Evolutionary conservation across 768 basidiomycete genomes (phyloP).

Genomic region (Daedalea quercina): DNA sequence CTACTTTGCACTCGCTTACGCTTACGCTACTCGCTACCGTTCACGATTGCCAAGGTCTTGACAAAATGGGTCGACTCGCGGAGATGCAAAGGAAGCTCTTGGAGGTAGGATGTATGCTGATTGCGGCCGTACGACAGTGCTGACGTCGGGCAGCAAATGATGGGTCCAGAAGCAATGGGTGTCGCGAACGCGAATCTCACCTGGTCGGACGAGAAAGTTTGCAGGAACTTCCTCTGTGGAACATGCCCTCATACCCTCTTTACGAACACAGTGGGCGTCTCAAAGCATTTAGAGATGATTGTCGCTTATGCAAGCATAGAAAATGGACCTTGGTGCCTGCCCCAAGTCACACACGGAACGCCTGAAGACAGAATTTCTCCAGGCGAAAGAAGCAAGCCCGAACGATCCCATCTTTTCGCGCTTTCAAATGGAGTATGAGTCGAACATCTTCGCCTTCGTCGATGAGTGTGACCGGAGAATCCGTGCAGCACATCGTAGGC

Average conservation of each 20-base stretch:
- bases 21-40: too few species aligned
- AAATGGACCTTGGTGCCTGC: slow-evolving; percentile 99
- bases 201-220: slow-evolving; percentile 96
- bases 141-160: slow-evolving; percentile 78
- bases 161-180: slow-evolving; percentile 99
- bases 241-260: slow-evolving; percentile 98
- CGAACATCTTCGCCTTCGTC: slow-evolving; percentile 92
- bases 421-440: slow-evolving; percentile 94
- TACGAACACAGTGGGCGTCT: slow-evolving; percentile 85
- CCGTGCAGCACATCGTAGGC: slow-evolving; percentile 82
- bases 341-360: slow-evolving; percentile 95
- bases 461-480: slow-evolving; percentile 98
- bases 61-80: slow-evolving; percentile 82
- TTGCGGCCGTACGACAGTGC: slow-evolving; percentile 17
- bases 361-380: slow-evolving; percentile 83
- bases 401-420: slow-evolving; percentile 75
- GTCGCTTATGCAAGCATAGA: slow-evolving; percentile 39
- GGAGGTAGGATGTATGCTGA: slow-evolving; percentile 32
- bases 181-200: slow-evolving; percentile 86
- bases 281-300: neutral
- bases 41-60: neutral
- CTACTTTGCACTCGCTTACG: too few species aligned
- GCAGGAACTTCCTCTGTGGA: slow-evolving; percentile 95
- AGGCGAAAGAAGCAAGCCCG: slow-evolving; percentile 69
- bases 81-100: slow-evolving; percentile 97